Percentiles rank a stretch among this genome's conserved stretches.
phyloP scores from a whole-genome alignment of 2,329 filamentous ascomycete genomes.

The Pezizomycotina sp. region DNA sequence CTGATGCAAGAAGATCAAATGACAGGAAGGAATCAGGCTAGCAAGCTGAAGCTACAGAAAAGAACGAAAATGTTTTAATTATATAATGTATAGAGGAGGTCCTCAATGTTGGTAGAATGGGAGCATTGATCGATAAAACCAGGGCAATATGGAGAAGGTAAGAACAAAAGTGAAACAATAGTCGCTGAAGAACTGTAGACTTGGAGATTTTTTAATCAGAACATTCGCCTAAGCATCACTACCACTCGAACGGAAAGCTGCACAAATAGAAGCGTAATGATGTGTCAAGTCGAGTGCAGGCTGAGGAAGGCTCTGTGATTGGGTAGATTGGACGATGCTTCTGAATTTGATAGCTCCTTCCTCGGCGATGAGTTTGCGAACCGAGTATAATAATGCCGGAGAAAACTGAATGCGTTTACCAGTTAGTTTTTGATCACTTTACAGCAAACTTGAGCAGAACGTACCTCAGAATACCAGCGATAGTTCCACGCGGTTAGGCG shows the following conservation, averaged over 20 bases:
- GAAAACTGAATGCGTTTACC: slow-evolving; percentile 48
- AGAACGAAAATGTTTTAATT: no score
- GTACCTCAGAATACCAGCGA: slow-evolving; percentile 89
- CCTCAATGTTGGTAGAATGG: no score
- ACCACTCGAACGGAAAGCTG: slow-evolving; percentile 85
- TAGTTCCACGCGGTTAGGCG: slow-evolving; percentile 95
- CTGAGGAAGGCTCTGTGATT: slow-evolving; percentile 84
- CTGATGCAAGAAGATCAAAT: no score
- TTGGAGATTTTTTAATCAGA: no score
- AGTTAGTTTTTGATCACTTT: slow-evolving; percentile 19
- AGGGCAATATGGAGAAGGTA: no score
- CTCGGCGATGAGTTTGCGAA: slow-evolving; percentile 87
- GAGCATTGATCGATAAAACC: no score
- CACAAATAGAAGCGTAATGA: slow-evolving; percentile 86
- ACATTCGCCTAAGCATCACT: slow-evolving; percentile 59
- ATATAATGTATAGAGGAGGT: no score
- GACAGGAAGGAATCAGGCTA: no score
- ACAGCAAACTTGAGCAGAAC: slow-evolving; percentile 16
- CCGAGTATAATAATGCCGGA: slow-evolving; percentile 69
- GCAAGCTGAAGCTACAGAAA: no score
- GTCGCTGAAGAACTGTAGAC: no score
- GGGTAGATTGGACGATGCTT: slow-evolving; percentile 91
- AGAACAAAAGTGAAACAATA: no score
- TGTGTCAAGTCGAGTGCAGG: slow-evolving; percentile 87
- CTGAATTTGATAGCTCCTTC: slow-evolving; percentile 94